These are phyloP conservation scores for Aspergillus chevalieri DNA, from an alignment of 2,329 filamentous ascomycete genomes.

Conservation along the genomic window DNA sequence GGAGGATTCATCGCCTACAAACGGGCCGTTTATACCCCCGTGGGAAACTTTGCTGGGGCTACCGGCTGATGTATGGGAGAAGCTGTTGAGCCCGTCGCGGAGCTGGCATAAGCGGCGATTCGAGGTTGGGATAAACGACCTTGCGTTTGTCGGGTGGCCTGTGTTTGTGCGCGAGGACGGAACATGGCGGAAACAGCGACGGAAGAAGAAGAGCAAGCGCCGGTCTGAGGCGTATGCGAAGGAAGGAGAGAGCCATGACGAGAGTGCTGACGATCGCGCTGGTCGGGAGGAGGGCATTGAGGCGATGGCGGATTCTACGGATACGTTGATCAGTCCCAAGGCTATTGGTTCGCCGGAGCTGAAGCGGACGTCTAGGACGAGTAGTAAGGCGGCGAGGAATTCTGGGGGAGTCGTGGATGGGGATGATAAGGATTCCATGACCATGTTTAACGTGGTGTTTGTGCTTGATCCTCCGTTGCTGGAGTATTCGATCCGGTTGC, in stretches of 20 bases:
- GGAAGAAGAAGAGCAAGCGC: conserved; percentile 35
- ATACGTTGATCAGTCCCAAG: conserved; percentile 16
- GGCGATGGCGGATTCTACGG: conserved; percentile 24
- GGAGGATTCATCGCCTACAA: conserved; percentile 17
- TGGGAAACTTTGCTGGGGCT: conserved; percentile 65
- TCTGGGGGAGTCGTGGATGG: conserved; percentile 20
- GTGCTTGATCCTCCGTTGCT: conserved; percentile 74
- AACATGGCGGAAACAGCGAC: conserved; percentile 64
- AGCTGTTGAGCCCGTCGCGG: conserved; percentile 67
- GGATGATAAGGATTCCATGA: conserved; percentile 60
- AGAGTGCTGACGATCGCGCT: conserved; percentile 28
- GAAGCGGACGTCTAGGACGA: conserved; percentile 18
- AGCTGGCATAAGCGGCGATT: conserved; percentile 77
- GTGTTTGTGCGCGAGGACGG: conserved; percentile 75
- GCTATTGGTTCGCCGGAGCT: conserved; percentile 16
- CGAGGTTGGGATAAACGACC: conserved; percentile 72
- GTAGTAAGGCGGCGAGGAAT: conserved; percentile 16
- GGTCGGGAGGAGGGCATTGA: conserved; percentile 24
- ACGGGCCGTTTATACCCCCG: conserved; percentile 21
- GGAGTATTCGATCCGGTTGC: conserved; percentile 64
- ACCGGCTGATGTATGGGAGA: conserved; percentile 70
- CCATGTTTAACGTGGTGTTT: conserved; percentile 97
- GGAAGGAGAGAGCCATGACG: conserved; percentile 29
- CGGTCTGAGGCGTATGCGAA: conserved; percentile 25
- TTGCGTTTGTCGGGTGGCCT: conserved; percentile 76